These are phyloP conservation scores for Cryptococcus deneoformans DNA, from an alignment of 1,284 basidiomycete genomes.

Conservation along the genomic window DNA sequence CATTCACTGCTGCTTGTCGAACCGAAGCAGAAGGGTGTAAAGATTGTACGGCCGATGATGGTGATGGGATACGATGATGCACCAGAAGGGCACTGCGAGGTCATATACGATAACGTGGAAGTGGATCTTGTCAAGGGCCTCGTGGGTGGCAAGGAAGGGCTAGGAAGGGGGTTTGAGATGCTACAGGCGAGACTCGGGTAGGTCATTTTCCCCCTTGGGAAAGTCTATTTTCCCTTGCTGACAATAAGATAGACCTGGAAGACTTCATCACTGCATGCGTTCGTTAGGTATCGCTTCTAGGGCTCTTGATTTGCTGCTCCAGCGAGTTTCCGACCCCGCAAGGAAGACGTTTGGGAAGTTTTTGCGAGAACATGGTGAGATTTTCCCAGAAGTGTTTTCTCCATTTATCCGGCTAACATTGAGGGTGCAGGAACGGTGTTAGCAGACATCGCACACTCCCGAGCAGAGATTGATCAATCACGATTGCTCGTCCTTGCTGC, in stretches of 20 bases:
- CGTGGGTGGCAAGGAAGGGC: constrained; percentile 65
- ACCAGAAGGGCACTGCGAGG: constrained; percentile 92
- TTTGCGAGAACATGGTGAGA: constrained; percentile 79
- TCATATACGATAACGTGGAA: constrained; percentile 90
- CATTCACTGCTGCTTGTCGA: constrained; percentile 95
- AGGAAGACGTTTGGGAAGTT: constrained; percentile 94
- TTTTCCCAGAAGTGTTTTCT: constrained; percentile 14
- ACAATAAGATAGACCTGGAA: constrained; percentile 66
- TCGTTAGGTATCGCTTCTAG: constrained; percentile 84
- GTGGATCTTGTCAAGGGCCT: constrained; percentile 63
- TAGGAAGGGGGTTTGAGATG: constrained; percentile 95
- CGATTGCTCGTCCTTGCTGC: constrained; percentile 87
- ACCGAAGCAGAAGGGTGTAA: constrained; percentile 80
- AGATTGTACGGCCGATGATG: constrained; percentile 82
- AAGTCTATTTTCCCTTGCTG: constrained; percentile 1
- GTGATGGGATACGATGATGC: constrained; percentile 95
- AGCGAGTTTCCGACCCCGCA: constrained; percentile 84
- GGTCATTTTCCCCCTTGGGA: constrained; percentile 18
- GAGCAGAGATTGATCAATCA: constrained; percentile 88
- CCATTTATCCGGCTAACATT: not conserved
- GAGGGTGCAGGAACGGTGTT: constrained; percentile 68
- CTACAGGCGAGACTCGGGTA: constrained; percentile 96
- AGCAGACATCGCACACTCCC: constrained; percentile 83
- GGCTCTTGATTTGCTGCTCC: constrained; percentile 83
- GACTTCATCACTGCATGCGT: constrained; percentile 98